A percentile compares a stretch with the other conserved stretches of the same genome.
These are phyloP conservation scores for Haematococcus lacustris DNA, from an alignment of 139 green algal species.

Conservation along the genomic window DNA sequence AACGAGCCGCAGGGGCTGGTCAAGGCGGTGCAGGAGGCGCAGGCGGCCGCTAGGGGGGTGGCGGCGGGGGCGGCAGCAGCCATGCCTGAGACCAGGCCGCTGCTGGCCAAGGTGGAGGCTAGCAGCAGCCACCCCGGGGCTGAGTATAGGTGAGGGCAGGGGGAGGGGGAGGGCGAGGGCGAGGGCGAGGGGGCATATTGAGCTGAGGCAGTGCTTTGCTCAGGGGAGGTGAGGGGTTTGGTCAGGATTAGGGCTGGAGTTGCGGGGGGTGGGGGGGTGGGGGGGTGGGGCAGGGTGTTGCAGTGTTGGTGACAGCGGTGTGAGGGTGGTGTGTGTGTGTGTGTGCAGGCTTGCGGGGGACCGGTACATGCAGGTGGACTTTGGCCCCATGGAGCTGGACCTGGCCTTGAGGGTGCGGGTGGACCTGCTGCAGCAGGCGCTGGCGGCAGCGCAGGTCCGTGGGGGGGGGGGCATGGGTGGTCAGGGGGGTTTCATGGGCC, in stretches of 20 bases:
- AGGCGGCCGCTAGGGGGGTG: neutral
- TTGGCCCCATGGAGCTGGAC: slow-evolving; percentile 76
- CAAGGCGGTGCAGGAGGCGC: neutral
- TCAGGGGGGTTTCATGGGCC: too few relatives aligned
- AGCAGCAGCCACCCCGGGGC: neutral
- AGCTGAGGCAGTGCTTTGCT: too few relatives aligned
- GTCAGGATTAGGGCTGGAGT: too few relatives aligned
- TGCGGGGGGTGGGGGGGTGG: too few relatives aligned
- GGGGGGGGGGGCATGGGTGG: too few relatives aligned
- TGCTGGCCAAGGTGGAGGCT: neutral
- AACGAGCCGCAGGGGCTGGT: neutral
- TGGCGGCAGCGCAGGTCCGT: slow-evolving; percentile 5
- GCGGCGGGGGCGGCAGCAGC: neutral
- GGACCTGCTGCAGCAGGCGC: slow-evolving; percentile 24
- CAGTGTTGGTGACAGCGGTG: too few relatives aligned
- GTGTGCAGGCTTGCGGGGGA: slow-evolving; percentile 57
- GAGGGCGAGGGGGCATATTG: too few relatives aligned
- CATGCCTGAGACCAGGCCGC: neutral
- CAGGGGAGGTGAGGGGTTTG: too few relatives aligned
- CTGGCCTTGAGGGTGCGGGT: slow-evolving; percentile 63
- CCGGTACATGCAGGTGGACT: slow-evolving; percentile 61
- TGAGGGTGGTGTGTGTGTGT: too few relatives aligned
- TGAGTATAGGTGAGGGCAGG: too few relatives aligned
- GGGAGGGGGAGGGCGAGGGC: too few relatives aligned
- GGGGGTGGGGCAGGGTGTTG: too few relatives aligned